phyloP scores from a whole-genome alignment of 2,329 filamentous ascomycete species.

The Trichocomaceae sp. region DNA sequence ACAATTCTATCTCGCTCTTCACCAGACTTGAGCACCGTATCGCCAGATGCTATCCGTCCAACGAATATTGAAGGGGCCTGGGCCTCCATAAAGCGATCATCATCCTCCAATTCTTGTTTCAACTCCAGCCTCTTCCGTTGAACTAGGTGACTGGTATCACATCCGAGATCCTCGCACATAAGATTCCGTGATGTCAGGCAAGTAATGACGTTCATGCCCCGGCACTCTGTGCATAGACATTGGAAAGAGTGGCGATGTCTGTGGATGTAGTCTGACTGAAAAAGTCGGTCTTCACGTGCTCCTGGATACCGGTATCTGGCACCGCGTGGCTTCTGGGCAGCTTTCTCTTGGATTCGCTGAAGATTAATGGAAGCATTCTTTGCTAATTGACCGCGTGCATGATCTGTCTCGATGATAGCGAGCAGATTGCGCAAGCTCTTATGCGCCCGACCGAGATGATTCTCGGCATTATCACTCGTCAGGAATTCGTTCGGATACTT shows the following conservation, averaged over 20 bases:
- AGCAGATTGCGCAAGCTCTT: not conserved
- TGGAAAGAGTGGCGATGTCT: no score
- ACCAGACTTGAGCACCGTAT: constrained; percentile 25
- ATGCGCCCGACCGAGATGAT: constrained; percentile 13
- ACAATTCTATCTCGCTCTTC: constrained; percentile 33
- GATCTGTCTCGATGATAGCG: not conserved
- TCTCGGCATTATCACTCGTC: constrained; percentile 15
- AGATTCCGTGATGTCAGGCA: not conserved
- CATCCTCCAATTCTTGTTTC: not conserved
- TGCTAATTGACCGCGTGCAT: no score
- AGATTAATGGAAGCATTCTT: no score
- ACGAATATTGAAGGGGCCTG: not conserved
- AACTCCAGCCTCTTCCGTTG: not conserved
- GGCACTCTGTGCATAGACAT: no score
- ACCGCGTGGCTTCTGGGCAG: no score
- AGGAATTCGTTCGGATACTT: constrained; percentile 19
- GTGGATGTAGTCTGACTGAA: no score
- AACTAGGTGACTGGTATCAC: not conserved
- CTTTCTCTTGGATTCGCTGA: no score
- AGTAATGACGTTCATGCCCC: no score
- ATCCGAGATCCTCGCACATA: not conserved
- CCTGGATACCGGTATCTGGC: no score
- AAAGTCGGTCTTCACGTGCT: no score
- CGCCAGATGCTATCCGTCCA: constrained; percentile 18
- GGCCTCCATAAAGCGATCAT: not conserved